Evolutionary conservation across 2,329 filamentous ascomycete species (phyloP).

Genomic region (Byssochlamys sp.): DNA sequence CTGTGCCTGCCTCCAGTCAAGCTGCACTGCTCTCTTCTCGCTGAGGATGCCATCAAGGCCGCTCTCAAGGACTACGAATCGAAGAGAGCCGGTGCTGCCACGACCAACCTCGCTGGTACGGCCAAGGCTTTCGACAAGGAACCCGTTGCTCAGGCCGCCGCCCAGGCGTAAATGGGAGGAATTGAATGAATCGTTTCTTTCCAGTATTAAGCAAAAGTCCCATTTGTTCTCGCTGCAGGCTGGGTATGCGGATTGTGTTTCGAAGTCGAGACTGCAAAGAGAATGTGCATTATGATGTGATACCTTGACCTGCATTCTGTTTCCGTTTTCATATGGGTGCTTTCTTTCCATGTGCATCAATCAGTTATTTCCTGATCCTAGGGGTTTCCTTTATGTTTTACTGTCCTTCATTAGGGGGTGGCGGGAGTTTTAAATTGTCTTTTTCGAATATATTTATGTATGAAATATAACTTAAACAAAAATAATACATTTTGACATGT

Average conservation of each 20-base stretch:
- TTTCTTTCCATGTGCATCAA: no score
- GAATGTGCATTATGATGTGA: background rate
- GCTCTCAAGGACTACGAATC: slow-evolving; percentile 85
- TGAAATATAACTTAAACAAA: background rate
- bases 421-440: background rate
- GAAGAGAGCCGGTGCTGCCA: slow-evolving; percentile 69
- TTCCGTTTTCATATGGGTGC: background rate
- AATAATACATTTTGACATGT: background rate
- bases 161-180: background rate
- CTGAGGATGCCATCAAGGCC: slow-evolving; percentile 85
- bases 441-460: background rate
- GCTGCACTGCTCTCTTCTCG: slow-evolving; percentile 84
- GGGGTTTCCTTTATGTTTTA: background rate
- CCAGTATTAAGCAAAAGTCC: background rate
- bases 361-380: background rate
- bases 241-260: background rate
- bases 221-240: background rate
- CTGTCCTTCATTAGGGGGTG: background rate
- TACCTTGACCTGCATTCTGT: background rate
- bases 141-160: slow-evolving; percentile 2
- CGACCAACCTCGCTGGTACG: slow-evolving; percentile 69
- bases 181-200: background rate
- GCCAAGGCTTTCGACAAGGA: slow-evolving; percentile 1
- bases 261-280: background rate
- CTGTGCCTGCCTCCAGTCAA: slow-evolving; percentile 81